These are phyloP conservation scores for Parsonsia alboflavescens DNA, from an alignment of 257 asterid genomes.

Conservation along the genomic window DNA sequence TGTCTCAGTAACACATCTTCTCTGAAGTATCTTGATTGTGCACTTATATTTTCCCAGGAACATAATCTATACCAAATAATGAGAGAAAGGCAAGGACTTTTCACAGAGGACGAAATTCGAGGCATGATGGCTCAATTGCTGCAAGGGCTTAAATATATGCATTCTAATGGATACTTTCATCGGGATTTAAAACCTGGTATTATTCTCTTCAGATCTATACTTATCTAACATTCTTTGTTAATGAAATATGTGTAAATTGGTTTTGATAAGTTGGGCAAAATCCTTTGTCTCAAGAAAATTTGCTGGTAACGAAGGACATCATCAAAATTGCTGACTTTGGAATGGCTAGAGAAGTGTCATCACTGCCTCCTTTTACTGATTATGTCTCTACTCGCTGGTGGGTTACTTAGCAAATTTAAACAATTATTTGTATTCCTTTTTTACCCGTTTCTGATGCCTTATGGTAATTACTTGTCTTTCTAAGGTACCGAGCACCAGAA, in stretches of 20 bases:
- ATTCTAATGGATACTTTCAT: slow-evolving; percentile 75
- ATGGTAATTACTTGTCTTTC: slow-evolving; percentile 16
- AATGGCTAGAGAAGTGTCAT: slow-evolving; percentile 88
- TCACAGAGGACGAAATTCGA: slow-evolving; percentile 78
- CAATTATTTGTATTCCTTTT: slow-evolving; percentile 2
- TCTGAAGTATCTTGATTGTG: background rate
- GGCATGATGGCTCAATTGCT: slow-evolving; percentile 80
- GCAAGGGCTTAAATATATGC: slow-evolving; percentile 88
- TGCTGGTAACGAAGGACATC: slow-evolving; percentile 68
- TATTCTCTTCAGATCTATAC: slow-evolving; percentile 15
- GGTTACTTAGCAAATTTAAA: slow-evolving; percentile 27
- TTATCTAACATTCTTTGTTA: slow-evolving; percentile 5
- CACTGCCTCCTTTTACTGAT: slow-evolving; percentile 89
- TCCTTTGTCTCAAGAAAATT: slow-evolving; percentile 56
- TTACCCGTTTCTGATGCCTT: slow-evolving; percentile 15
- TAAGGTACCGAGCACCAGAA: slow-evolving; percentile 98
- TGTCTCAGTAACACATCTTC: background rate
- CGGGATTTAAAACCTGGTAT: slow-evolving; percentile 98
- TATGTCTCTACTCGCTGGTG: slow-evolving; percentile 99
- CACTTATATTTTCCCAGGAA: slow-evolving; percentile 46
- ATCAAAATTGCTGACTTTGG: slow-evolving; percentile 97
- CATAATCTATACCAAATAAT: slow-evolving; percentile 77
- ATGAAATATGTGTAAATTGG: slow-evolving; percentile 6
- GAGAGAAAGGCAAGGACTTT: slow-evolving; percentile 60
- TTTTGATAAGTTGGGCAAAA: slow-evolving; percentile 15